These are phyloP conservation scores for Aspergillus japonicus DNA, from an alignment of 2,329 filamentous ascomycete species.

Conservation along the genomic window DNA sequence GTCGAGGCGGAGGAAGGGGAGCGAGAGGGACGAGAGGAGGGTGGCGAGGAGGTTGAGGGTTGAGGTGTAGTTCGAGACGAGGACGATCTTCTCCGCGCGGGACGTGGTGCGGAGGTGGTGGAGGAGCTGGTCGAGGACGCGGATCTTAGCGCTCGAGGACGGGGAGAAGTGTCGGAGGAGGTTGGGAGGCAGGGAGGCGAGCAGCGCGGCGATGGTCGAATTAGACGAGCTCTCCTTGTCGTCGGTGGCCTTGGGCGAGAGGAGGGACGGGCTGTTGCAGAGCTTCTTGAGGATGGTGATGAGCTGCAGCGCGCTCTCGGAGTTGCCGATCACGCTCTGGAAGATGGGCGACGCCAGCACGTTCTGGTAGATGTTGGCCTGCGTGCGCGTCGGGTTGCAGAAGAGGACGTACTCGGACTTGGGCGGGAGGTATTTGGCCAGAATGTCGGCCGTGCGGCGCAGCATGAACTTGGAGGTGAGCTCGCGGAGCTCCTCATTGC, in stretches of 20 bases:
- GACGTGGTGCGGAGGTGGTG: conserved; percentile 61
- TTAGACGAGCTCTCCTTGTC: conserved; percentile 45
- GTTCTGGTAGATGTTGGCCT: conserved; percentile 61
- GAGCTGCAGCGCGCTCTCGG: conserved; percentile 64
- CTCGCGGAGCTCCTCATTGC: conserved; percentile 60
- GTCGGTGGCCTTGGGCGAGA: conserved; percentile 50
- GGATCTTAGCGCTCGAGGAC: conserved; percentile 63
- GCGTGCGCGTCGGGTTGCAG: conserved; percentile 60
- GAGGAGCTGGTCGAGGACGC: conserved; percentile 65
- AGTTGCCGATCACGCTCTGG: conserved; percentile 59
- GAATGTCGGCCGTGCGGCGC: conserved; percentile 64
- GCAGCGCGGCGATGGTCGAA: conserved; percentile 47
- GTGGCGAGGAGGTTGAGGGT: conserved; percentile 66
- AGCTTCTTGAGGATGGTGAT: conserved; percentile 73
- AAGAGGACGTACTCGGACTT: conserved; percentile 69
- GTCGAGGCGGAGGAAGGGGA: conserved; percentile 67
- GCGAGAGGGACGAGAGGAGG: conserved; percentile 59
- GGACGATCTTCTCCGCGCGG: conserved; percentile 64
- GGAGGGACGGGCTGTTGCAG: conserved; percentile 67
- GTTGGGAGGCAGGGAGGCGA: conserved; percentile 56
- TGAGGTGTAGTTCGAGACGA: conserved; percentile 74
- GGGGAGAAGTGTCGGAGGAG: conserved; percentile 55
- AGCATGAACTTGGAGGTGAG: conserved; percentile 66
- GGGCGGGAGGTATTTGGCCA: conserved; percentile 63
- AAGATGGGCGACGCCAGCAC: conserved; percentile 66